Conservation (phyloP, 2,329 filamentous ascomycete species). For the Alternaria rosae region DNA sequence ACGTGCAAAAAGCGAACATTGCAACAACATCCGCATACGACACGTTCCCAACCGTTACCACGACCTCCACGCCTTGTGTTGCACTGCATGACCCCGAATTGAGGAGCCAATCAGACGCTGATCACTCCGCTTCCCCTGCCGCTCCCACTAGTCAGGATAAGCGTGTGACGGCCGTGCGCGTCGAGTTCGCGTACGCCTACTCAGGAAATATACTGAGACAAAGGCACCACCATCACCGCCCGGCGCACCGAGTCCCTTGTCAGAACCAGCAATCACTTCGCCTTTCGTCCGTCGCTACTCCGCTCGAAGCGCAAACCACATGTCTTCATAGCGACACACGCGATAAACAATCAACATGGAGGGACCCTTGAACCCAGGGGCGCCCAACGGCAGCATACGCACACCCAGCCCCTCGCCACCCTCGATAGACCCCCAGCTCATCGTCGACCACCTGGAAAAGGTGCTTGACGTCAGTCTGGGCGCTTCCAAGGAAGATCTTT, state of each 20-base stretch:
- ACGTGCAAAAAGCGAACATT: neutral
- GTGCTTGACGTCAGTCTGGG: constrained; percentile 59
- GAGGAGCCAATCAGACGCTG: constrained; percentile 28
- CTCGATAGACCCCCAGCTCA: constrained; percentile 55
- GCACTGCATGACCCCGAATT: constrained; percentile 3
- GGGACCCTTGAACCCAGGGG: constrained; percentile 52
- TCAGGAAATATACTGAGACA: constrained; percentile 18
- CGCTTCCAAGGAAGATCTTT: constrained; percentile 74
- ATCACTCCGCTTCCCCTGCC: constrained; percentile 32
- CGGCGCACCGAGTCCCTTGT: constrained; percentile 17
- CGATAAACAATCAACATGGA: constrained; percentile 48
- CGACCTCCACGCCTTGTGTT: constrained; percentile 6
- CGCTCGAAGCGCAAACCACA: constrained; percentile 38
- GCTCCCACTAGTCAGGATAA: constrained; percentile 24
- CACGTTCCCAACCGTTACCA: neutral
- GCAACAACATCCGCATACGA: neutral
- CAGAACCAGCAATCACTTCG: constrained; percentile 9
- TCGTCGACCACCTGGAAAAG: constrained; percentile 58
- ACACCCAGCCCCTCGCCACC: constrained; percentile 48
- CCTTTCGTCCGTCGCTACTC: constrained; percentile 10
- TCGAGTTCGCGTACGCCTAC: constrained; percentile 28
- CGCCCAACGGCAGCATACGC: constrained; percentile 49
- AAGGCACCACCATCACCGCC: constrained; percentile 35
- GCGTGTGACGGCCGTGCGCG: constrained; percentile 17
- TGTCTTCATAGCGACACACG: constrained; percentile 38